Evolutionary conservation across 495 filamentous ascomycete genomes (phyloP), one percentile per base, ranked within the genome.

Genomic region (Penicillium soppii): DNA sequence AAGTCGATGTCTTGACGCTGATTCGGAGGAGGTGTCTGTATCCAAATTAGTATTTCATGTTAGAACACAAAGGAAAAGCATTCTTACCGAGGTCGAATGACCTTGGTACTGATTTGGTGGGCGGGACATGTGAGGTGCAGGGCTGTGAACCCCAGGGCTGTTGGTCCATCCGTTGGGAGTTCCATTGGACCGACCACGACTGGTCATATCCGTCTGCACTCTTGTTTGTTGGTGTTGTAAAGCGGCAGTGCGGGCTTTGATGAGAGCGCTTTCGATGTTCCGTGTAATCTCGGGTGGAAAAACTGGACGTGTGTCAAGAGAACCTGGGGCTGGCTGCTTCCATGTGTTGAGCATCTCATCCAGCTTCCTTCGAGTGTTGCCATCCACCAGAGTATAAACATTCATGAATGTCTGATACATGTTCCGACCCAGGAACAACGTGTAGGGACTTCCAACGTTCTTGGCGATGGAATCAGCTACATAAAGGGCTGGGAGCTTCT

Each of bases 291-390:
- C 91, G 10, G 80, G 74, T 13, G 89, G 82, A 66, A 98, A 98
- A 43, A 98, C 92, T 2, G 94, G 92, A 55, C 87, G 80, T 2
- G 83, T 82, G 59, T 95, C 91, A 46, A 92, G 78, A 10, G 94
- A 96, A 16, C 92, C 94, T 0, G 92, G 90, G 4, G 96, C 90
- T 15, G 95, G 90, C 65, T 95, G 88, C 67, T 96, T 98, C 94
- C 94, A 98, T 0, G 94, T 98, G 72, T 90, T 92, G 43, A 97
- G 80, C 88, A 98, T 92, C 69, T 95, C 91, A 52, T 97, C 92
- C 75, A 98, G 84, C 70, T 94, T 92, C 47, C 84, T 80, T 58
- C 94, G 80, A n/a, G 89, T 89, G 33, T 76, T 73, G 43, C 75
- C 75, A 59, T 96, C 91, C 51, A 97, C 91, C 57, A 94, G 77